Evolutionary conservation across 2,329 filamentous ascomycete genomes (phyloP).

Genomic region (Pseudogymnoascus sp.): DNA sequence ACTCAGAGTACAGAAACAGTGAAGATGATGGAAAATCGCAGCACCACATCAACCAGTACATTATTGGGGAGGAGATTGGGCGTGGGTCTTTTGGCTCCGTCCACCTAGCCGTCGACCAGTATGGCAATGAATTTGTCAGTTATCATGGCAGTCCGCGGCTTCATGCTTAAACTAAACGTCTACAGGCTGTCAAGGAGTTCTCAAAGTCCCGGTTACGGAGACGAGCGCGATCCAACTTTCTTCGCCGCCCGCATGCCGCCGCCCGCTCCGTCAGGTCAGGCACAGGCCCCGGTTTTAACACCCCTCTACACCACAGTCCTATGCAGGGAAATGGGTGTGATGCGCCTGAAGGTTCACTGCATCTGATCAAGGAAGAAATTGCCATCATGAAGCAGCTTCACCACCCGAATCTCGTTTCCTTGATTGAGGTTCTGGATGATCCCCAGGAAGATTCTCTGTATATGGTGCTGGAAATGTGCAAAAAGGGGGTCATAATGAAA

Average conservation of each 20-base stretch:
- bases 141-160: not conserved
- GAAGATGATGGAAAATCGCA: conserved; percentile 73
- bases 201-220: conserved; percentile 87
- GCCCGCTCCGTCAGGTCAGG: conserved; percentile 17
- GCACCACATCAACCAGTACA: conserved; percentile 89
- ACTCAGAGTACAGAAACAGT: conserved; percentile 77
- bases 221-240: conserved; percentile 80
- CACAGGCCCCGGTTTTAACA: conserved; percentile 37
- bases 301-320: conserved; percentile 43
- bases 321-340: conserved; percentile 42
- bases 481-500: conserved; percentile 95
- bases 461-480: conserved; percentile 99
- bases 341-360: conserved; percentile 63
- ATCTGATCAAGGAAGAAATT: conserved; percentile 89
- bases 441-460: conserved; percentile 93
- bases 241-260: conserved; percentile 53
- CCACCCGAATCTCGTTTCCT: conserved; percentile 83
- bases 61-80: conserved; percentile 92
- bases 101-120: conserved; percentile 82
- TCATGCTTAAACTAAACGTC: conserved; percentile 15
- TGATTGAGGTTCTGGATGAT: conserved; percentile 93
- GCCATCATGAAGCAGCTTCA: conserved; percentile 99
- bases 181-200: conserved; percentile 91
- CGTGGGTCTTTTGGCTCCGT: conserved; percentile 92
- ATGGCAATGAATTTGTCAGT: conserved; percentile 84